Conservation (phyloP, 306 rosid genomes). For the cucumber (Cucumis sativus) region DNA sequence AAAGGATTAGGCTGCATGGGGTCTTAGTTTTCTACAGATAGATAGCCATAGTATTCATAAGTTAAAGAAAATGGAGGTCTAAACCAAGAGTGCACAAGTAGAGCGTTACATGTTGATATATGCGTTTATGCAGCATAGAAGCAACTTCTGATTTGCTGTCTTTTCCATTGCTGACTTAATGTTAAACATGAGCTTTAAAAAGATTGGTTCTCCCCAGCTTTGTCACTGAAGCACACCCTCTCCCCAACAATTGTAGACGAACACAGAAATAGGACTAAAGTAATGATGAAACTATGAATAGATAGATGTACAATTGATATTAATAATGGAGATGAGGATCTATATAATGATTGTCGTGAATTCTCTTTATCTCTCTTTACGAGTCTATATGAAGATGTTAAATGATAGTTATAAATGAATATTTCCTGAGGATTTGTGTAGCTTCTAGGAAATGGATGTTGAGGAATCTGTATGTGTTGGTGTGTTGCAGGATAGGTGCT, state of each 20-base stretch:
- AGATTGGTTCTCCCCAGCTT: not conserved
- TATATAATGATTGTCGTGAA: not conserved
- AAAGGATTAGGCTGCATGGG: not conserved
- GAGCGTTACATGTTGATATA: not conserved
- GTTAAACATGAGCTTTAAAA: not conserved
- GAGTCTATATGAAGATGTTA: not conserved
- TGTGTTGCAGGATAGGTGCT: slow-evolving; percentile 45
- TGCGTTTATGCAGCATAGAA: not conserved
- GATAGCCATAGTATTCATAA: not conserved
- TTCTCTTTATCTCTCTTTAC: not conserved
- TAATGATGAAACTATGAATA: not conserved
- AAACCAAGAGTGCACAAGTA: not conserved
- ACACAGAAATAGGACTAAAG: not conserved
- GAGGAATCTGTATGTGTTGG: slow-evolving; percentile 4
- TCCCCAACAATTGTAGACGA: not conserved
- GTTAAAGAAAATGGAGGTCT: not conserved
- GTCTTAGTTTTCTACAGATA: not conserved
- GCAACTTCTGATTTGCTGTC: not conserved
- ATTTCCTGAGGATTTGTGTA: not conserved
- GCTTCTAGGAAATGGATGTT: not conserved
- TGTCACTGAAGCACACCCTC: not conserved
- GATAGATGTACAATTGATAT: not conserved
- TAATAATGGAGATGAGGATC: not conserved
- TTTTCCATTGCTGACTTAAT: not conserved
- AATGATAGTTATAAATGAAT: not conserved